phyloP scores from a whole-genome alignment of 2,329 filamentous ascomycete species.

The Shiraia sp. region DNA sequence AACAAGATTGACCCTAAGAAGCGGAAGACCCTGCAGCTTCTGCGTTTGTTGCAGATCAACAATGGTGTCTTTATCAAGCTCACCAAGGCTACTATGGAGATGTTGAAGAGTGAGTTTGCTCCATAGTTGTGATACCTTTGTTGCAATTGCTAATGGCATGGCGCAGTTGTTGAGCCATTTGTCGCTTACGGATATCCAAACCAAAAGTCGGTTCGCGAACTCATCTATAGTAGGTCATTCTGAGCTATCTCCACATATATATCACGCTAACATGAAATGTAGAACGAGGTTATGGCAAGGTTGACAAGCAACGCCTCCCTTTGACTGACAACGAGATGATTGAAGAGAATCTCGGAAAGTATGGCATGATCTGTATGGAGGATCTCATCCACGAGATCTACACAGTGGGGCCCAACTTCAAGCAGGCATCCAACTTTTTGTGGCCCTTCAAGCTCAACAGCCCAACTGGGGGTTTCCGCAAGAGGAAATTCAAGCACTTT shows the following conservation, averaged over 20 bases:
- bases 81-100: constrained; percentile 97
- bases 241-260: no score
- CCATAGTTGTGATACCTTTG: no score
- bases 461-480: constrained; percentile 93
- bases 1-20: constrained; percentile 99
- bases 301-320: constrained; percentile 96
- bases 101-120: constrained; percentile 97
- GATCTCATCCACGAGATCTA: constrained; percentile 98
- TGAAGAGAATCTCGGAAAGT: constrained; percentile 95
- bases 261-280: no score
- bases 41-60: constrained; percentile 99
- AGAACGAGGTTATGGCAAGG: constrained; percentile 95
- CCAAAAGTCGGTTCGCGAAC: constrained; percentile 98
- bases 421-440: constrained; percentile 99
- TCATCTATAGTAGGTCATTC: no score
- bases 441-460: constrained; percentile 99
- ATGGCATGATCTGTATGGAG: constrained; percentile 93
- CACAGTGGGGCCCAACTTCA: constrained; percentile 97
- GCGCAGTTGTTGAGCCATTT: constrained; percentile 99
- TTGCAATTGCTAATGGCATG: no score
- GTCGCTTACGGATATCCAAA: constrained; percentile 99
- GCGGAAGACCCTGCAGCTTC: constrained; percentile 99
- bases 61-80: constrained; percentile 97
- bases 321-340: constrained; percentile 98
- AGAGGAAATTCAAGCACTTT: constrained; percentile 99